Percentiles rank a stretch among this genome's conserved stretches.
Conservation (phyloP, 2,329 filamentous ascomycete genomes). For the Cladosporium sp. region DNA sequence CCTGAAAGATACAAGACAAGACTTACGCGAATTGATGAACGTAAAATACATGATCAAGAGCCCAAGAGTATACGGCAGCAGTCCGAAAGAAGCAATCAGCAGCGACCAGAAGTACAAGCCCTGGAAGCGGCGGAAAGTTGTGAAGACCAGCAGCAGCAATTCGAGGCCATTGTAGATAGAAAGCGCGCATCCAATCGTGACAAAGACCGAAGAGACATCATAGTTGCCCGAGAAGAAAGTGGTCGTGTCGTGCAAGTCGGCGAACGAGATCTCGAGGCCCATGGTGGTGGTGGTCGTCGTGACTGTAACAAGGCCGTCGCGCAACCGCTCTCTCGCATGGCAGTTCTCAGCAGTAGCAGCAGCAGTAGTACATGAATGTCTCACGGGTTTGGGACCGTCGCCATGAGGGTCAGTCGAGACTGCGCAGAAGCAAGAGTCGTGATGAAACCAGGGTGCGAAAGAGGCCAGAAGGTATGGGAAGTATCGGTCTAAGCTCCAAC, state of each 20-base stretch:
- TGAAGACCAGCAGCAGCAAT: conserved; percentile 48
- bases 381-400: background rate
- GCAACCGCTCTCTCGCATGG: background rate
- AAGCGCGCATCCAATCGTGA: conserved; percentile 24
- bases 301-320: background rate
- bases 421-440: background rate
- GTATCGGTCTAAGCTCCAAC: background rate
- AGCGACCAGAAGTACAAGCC: conserved; percentile 55
- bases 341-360: background rate
- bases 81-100: conserved; percentile 45
- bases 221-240: conserved; percentile 24
- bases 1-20: background rate
- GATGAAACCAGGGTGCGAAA: background rate
- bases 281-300: background rate
- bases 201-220: conserved; percentile 19
- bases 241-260: conserved; percentile 21
- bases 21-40: conserved; percentile 10
- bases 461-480: background rate
- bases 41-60: conserved; percentile 24
- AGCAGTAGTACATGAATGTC: background rate
- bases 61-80: conserved; percentile 49
- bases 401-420: background rate
- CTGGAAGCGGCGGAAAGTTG: conserved; percentile 46
- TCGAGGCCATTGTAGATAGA: conserved; percentile 46
- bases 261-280: conserved; percentile 13